Evolutionary conservation across 352 stramenopile genomes (phyloP), one percentile per base, ranked within the genome.

Genomic region (Globisporangium sylvaticum): DNA sequence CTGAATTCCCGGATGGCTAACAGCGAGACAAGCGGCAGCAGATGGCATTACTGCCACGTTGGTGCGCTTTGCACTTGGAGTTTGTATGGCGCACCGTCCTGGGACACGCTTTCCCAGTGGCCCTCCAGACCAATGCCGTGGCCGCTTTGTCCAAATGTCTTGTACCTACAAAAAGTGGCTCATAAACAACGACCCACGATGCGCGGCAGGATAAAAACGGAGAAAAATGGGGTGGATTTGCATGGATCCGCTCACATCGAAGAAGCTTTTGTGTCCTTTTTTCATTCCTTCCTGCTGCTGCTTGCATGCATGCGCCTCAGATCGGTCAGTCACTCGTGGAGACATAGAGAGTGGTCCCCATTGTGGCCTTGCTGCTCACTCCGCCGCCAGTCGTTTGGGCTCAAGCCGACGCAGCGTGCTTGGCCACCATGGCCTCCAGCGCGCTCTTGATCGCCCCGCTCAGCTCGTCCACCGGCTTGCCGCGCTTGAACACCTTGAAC

Each of bases 401-500:
- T 22, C 15, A 27, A 8, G 29, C 9, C 54, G 14, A n/a, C 53
- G 42, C 8, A 6, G 67, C 66, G 69, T 87, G 78, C 59, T 82
- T 84, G 50, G 72, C 73, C 24, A 90, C 71, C 57, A 89, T 81
- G 68, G 69, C 80, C 65, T 84, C 75, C 10, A 91, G 71, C 29
- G 78, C 80, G 50, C 67, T 83, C 60, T 77, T 73, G 64, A 91
- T 91, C 44, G 90, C 90, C 55, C 88, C 92, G 22, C 71, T 80
- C 22, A 98, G 71, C 76, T 97, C 81, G 44, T 97, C 87, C 4
- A 97, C 86, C 62, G 90, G 94, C n/a, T 81, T 81, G 58, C 91
- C 91, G 31, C 78, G 68, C 74, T 97, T 96, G 76, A 89, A 98
- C 58, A 98, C 85, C 68, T 98, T 92, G 74, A 98, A 98, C 25